These are phyloP conservation scores for Inga oerstediana DNA, from an alignment of 306 rosid genomes.

Conservation along the genomic window DNA sequence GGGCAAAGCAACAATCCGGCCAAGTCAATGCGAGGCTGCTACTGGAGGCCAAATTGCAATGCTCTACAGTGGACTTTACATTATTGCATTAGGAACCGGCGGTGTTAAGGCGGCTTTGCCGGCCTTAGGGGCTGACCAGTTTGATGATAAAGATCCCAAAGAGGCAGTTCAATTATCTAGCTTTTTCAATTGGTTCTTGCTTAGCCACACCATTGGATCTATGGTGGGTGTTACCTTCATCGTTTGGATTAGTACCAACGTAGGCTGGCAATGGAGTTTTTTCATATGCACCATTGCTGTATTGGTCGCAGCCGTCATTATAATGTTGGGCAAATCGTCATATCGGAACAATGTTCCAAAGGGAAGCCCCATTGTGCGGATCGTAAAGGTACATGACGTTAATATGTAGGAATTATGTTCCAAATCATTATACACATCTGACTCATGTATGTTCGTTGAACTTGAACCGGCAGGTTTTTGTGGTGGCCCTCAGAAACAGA, in stretches of 20 bases:
- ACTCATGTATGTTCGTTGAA: neutral
- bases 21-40: constrained; percentile 49
- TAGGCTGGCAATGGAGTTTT: constrained; percentile 79
- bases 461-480: constrained; percentile 54
- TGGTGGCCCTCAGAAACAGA: constrained; percentile 59
- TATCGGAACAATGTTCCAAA: constrained; percentile 61
- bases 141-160: constrained; percentile 65
- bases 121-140: constrained; percentile 83
- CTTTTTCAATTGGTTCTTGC: constrained; percentile 83
- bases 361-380: constrained; percentile 72
- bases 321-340: constrained; percentile 61
- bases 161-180: constrained; percentile 68
- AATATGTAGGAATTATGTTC: neutral
- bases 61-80: constrained; percentile 69
- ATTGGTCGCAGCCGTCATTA: constrained; percentile 34
- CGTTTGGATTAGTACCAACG: constrained; percentile 61
- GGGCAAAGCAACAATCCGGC: constrained; percentile 32
- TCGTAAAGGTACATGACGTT: constrained; percentile 53
- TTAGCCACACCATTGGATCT: constrained; percentile 71
- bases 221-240: constrained; percentile 68
- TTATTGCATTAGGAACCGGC: constrained; percentile 73
- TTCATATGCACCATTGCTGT: constrained; percentile 46
- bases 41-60: constrained; percentile 51
- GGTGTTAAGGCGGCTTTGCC: constrained; percentile 81
- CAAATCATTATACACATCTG: neutral